Evolutionary conservation across 805 yeast genomes (phyloP), one percentile per base, ranked within the genome.

Genomic region (Candida schatavii): DNA sequence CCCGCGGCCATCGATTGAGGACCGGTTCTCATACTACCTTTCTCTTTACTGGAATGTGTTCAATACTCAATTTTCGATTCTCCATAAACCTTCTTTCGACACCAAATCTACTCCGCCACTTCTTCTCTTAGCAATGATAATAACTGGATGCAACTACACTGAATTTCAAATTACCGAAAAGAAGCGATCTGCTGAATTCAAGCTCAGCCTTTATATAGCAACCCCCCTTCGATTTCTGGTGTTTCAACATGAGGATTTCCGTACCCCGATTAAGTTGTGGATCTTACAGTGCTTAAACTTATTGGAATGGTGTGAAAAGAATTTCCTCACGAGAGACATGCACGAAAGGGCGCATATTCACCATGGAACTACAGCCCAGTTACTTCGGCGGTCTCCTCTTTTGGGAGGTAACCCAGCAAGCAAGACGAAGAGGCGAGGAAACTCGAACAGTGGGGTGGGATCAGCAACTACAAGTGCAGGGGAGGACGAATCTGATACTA

Each of bases 261-360:
- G 76, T 43, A 83, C 95, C 1, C 96, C 96, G 0, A 83, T 88
- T 0, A 73, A 73, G 47, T 66, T 84, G 6, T 88, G 90, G 83
- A 77, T 88, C 7, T 70, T 88, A 37, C 96, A 88, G 59, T 72
- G 87, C 50, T 68, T 88, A 46, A 60, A 85, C 42, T 57, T 88
- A 47, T 58, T 88, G n/a, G 96, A 88, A 55, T 80, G 82, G 64
- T 82, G 80, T 55, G 96, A 88, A 57, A 85, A 88, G 63, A 75
- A 83, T 45, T 81, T 84, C 50, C 70, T 88, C 0, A 75, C 78
- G 35, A 66, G 96, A 51, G 64, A 66, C 31, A 61, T 85, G 51
- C 96, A 88, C 57, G 96, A 88, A 62, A 63, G 96, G 37, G 85
- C 88, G 0, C 91, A 84, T 59, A 66, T 88, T 17, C 95, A 88